A percentile compares a stretch with the other conserved stretches of the same genome.
These are phyloP conservation scores for Eruca vesicaria DNA, from an alignment of 441 rosid genomes.

Conservation along the genomic window DNA sequence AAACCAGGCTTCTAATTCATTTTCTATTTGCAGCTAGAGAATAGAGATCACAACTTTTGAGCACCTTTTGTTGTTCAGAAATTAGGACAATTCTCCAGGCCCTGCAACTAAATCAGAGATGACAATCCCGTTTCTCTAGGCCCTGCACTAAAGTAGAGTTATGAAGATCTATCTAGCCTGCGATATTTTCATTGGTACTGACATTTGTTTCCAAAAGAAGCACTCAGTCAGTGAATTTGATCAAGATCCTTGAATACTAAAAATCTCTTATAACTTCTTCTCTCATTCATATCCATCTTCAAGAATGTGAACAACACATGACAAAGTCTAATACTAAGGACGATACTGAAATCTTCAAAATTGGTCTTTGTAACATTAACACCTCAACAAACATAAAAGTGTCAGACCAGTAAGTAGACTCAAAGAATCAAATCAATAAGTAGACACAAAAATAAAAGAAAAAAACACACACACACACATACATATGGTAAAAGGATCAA, in stretches of 20 bases:
- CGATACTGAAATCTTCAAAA: slow-evolving; percentile 37
- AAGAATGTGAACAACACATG: slow-evolving; percentile 37
- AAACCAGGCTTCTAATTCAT: too few species aligned
- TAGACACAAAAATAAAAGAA: too few species aligned
- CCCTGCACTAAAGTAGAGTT: neutral
- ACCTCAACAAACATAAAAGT: neutral
- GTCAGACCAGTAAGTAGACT: too few species aligned
- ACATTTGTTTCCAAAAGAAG: too few species aligned
- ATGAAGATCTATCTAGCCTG: neutral
- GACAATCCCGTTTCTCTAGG: neutral
- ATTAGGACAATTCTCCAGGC: too few species aligned
- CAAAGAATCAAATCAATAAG: too few species aligned
- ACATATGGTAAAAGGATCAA: neutral
- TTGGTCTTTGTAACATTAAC: neutral
- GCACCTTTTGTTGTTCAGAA: too few species aligned
- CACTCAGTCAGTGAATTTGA: too few species aligned
- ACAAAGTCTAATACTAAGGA: slow-evolving; percentile 46
- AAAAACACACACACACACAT: neutral
- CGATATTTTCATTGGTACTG: slow-evolving; percentile 38
- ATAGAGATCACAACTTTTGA: too few species aligned
- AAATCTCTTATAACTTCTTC: neutral
- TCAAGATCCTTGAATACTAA: neutral
- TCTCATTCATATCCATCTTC: slow-evolving; percentile 36
- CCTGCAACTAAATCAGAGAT: neutral
- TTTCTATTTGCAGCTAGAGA: too few species aligned